Percentiles rank a stretch among this genome's conserved stretches.
Conservation (phyloP, 2,329 filamentous ascomycete species). For the Ophiostoma novo-ulmi region DNA sequence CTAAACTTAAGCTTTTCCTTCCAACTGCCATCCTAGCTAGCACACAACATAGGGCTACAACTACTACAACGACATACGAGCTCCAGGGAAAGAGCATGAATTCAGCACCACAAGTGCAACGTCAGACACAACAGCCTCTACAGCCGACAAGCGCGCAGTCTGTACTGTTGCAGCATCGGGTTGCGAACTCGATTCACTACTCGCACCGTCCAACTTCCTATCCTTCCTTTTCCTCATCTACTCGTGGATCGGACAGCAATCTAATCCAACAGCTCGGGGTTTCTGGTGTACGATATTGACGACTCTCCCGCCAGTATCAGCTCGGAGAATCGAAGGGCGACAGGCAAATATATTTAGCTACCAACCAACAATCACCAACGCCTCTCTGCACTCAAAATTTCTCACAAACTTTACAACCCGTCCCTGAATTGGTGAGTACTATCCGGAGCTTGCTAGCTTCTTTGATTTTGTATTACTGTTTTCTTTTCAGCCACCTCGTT, state of each 20-base stretch:
- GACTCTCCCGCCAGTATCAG: no score
- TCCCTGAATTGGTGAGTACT: conserved; percentile 2
- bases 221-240: background rate
- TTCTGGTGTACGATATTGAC: no score
- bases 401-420: background rate
- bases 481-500: background rate
- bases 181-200: background rate
- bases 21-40: background rate
- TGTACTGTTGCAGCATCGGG: background rate
- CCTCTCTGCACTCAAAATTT: background rate
- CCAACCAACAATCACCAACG: background rate
- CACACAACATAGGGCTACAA: background rate
- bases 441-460: background rate
- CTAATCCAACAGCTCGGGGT: background rate
- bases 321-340: no score
- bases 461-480: background rate
- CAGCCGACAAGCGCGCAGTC: background rate
- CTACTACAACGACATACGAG: background rate
- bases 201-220: background rate
- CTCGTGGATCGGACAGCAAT: background rate
- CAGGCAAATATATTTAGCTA: no score
- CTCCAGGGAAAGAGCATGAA: background rate
- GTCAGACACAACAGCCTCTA: background rate
- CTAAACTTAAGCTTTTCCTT: background rate
- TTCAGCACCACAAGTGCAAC: conserved; percentile 6